A percentile compares a stretch with the other conserved stretches of the same genome.
Evolutionary conservation across 2,329 filamentous ascomycete genomes (phyloP).

Genomic region (Aspergillus floridensis): DNA sequence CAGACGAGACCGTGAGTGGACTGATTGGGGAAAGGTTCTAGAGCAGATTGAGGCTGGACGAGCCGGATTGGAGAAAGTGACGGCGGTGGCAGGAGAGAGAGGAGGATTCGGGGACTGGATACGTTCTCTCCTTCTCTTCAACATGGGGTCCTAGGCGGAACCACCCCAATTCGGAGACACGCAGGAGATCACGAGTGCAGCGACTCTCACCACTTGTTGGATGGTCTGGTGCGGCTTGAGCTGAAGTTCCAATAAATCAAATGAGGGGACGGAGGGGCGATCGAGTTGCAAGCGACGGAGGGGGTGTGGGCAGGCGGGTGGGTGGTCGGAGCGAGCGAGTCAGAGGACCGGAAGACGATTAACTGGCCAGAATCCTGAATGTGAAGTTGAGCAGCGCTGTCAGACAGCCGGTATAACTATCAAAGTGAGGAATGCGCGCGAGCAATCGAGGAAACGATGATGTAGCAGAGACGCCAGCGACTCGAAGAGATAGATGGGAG

Average conservation of each 20-base stretch:
- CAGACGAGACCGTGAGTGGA: conserved; percentile 44
- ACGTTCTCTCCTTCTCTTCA: conserved; percentile 50
- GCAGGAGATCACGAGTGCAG: conserved; percentile 18
- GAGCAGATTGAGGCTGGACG: conserved; percentile 24
- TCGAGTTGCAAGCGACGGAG: conserved; percentile 24
- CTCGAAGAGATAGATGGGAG: conserved; percentile 31
- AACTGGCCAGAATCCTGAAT: conserved; percentile 16
- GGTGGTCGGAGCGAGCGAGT: conserved; percentile 26
- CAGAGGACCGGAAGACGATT: conserved; percentile 21
- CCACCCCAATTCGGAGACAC: conserved; percentile 25
- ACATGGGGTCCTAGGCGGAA: conserved; percentile 45
- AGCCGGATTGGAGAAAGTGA: conserved; percentile 21
- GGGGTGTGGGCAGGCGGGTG: conserved; percentile 11
- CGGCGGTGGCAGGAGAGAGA: conserved; percentile 27
- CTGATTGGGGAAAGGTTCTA: conserved; percentile 29
- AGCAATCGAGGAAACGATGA: conserved; percentile 9
- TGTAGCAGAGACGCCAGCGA: conserved; percentile 19
- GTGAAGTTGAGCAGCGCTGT: conserved; percentile 13
- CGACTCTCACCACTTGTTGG: conserved; percentile 13
- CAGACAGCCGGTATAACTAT: conserved; percentile 8
- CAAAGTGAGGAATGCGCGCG: conserved; percentile 13
- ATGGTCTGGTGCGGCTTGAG: conserved; percentile 12
- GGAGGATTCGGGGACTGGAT: conserved; percentile 39
- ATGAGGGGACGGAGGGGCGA: conserved; percentile 11
- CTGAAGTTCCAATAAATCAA: background rate